Evolutionary conservation across 225 moss, liverwort and hornwort genomes (phyloP).

Genomic region (Pleurozium schreberi): DNA sequence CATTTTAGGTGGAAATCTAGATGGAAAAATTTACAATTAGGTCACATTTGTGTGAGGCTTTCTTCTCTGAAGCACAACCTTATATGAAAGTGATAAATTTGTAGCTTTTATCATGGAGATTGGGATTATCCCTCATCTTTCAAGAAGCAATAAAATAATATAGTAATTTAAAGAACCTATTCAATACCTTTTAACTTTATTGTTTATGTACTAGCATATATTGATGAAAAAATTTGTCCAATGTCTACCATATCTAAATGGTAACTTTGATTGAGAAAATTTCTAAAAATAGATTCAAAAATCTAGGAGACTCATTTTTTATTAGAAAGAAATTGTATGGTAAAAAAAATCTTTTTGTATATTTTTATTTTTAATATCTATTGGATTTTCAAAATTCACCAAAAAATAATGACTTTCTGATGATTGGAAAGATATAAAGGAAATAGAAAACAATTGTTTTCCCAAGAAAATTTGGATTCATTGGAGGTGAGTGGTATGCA

Average conservation of each 20-base stretch:
- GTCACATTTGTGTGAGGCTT: neutral
- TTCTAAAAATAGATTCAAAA: neutral
- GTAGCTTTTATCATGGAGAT: neutral
- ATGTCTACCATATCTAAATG: no score
- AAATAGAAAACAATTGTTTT: no score
- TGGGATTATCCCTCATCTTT: neutral
- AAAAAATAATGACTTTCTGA: no score
- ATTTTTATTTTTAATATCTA: neutral
- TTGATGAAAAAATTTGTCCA: no score
- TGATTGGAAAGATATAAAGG: no score
- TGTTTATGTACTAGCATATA: neutral
- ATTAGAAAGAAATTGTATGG: neutral
- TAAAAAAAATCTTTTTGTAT: neutral
- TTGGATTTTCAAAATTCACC: neutral
- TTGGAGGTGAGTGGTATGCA: no score
- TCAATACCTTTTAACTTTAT: neutral
- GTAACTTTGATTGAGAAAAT: neutral
- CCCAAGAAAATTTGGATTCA: no score
- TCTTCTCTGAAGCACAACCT: neutral
- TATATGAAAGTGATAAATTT: rapidly evolving
- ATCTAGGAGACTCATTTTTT: no score
- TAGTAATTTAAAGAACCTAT: neutral
- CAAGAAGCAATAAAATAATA: neutral
- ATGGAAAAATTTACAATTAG: neutral
- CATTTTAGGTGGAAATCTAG: neutral